Conservation (phyloP, 1,284 basidiomycete genomes). For the Neonothopanus nambi region DNA sequence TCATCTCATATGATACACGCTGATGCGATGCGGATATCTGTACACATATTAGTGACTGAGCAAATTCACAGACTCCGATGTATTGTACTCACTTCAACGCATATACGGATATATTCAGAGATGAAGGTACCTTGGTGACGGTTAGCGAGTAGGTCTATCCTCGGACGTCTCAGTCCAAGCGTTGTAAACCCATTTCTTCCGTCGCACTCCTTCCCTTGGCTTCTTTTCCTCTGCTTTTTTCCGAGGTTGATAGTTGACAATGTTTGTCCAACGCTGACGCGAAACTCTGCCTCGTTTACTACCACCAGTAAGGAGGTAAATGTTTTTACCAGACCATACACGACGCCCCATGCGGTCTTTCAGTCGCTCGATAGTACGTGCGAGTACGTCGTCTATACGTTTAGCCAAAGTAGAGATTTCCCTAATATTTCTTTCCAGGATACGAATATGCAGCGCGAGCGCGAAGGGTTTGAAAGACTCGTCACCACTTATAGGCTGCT, state of each 20-base stretch:
- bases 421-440: conserved; percentile 53
- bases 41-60: no score
- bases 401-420: conserved; percentile 46
- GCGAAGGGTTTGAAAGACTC: conserved; percentile 45
- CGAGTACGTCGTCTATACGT: conserved; percentile 43
- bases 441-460: conserved; percentile 51
- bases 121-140: no score
- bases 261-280: conserved; percentile 3
- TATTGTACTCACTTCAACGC: no score
- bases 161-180: neutral
- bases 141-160: no score
- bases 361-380: conserved; percentile 54
- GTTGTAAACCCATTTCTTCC: neutral
- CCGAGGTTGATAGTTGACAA: conserved; percentile 9
- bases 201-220: neutral
- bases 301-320: conserved; percentile 46
- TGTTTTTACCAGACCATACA: conserved; percentile 58
- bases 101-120: no score
- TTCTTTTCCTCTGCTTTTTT: neutral
- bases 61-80: no score
- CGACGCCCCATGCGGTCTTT: conserved; percentile 73
- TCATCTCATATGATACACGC: no score
- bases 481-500: conserved; percentile 19
- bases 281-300: conserved; percentile 22
- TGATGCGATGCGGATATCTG: no score